Percentiles rank a stretch among this genome's conserved stretches.
Evolutionary conservation across 2,329 filamentous ascomycete genomes (phyloP).

Genomic region (Bipolaris bicolor): DNA sequence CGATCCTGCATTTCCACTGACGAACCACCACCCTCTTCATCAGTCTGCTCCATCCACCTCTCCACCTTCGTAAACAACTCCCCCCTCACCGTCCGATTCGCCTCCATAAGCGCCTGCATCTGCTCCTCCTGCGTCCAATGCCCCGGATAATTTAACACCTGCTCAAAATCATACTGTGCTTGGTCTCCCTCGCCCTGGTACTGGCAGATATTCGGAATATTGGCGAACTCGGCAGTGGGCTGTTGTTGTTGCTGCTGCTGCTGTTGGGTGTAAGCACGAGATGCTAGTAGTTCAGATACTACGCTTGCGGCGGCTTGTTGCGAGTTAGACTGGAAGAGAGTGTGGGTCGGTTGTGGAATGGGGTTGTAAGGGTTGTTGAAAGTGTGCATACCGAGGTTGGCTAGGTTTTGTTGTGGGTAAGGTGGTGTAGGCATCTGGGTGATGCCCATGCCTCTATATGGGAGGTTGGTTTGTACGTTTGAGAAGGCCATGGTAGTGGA

Average conservation of each 20-base stretch:
- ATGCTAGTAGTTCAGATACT: not conserved
- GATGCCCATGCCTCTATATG: not conserved
- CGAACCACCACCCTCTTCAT: not conserved
- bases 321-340: not conserved
- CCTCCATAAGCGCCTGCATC: constrained; percentile 7
- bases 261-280: not conserved
- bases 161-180: not conserved
- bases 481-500: not conserved
- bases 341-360: too few species aligned
- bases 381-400: too few species aligned
- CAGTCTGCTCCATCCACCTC: not conserved
- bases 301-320: constrained; percentile 5
- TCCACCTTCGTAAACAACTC: not conserved
- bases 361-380: not conserved
- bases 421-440: not conserved
- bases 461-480: too few species aligned
- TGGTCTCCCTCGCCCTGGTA: not conserved
- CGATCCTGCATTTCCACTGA: not conserved
- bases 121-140: not conserved
- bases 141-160: not conserved
- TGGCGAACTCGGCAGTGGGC: not conserved
- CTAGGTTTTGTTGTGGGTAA: not conserved
- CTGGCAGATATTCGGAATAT: constrained; percentile 1
- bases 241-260: not conserved
- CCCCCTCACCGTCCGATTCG: not conserved